Base-by-base conservation (phyloP, 1,284 basidiomycete species). In the Takashimella tepidaria region DNA sequence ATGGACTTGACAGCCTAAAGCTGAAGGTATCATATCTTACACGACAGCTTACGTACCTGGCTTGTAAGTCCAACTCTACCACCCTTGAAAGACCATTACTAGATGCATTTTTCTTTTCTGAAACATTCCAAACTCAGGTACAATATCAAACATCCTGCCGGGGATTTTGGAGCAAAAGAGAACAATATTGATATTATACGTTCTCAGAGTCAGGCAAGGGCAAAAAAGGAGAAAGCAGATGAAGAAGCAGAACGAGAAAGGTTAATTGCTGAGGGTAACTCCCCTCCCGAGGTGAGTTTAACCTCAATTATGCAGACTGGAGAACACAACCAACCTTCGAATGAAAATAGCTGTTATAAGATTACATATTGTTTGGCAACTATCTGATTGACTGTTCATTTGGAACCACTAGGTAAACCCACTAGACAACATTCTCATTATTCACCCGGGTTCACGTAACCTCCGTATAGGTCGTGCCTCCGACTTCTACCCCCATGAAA, bases 371-470 rank as follows among this genome's bases (percentile, higher is more conserved):
- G n/a, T n/a, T n/a, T n/a, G n/a, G n/a, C n/a, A n/a, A n/a, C n/a
- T n/a, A n/a, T n/a, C n/a, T n/a, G n/a, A n/a, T 19, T 40, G 42
- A 23, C 20, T 41, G 4, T 44, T 13, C 19, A 22, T 24, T 44
- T 45, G n/a, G n/a, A n/a, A n/a, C n/a, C n/a, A n/a, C n/a, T n/a
- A 63, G 50, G 44, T 50, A 21, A 58, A 68, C 47, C 69, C 67
- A 4, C 54, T 73, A n/a, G 27, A 52, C n/a, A 71, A 64, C 41
- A 80, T 77, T 21, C 75, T 99, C 54, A 87, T 99, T 40, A 88
- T 99, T 53, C 96, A 99, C 67, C 92, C 90, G 2, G 96, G 96
- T 22, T 93, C 92, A 2, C 82, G 89, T 24, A 86, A 80, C 66
- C 77, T 97, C 31, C 85, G 92, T 24, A 84, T 99, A 46, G 96